Base-by-base conservation (phyloP, 2,329 filamentous ascomycete genomes). In the Talaromyces albobiverticillius region DNA sequence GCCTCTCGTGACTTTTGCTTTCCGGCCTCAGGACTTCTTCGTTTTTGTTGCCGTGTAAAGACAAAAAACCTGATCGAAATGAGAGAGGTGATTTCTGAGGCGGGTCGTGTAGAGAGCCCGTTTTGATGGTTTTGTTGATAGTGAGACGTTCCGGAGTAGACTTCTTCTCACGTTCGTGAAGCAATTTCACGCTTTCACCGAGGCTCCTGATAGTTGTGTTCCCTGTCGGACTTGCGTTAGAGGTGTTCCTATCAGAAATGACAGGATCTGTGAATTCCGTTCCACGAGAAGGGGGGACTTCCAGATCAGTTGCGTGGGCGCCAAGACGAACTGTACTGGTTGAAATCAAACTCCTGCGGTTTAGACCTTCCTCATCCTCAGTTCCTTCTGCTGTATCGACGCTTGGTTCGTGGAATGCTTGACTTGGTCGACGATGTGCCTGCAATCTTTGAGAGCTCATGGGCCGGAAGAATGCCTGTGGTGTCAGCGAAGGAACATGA, bases 381-480 rank as follows among this genome's bases (percentile, higher is more conserved):
- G 70, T 72, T n/a, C 71, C 72, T 52, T 79, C 73, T 16, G 69
- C 65, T 16, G 64, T 25, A 67, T 64, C 29, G 65, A 63, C 29
- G 60, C 65, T 53, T 67, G 71, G 42, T 68, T 72, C 59, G 66
- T 56, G 34, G 77, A 79, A 45, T 77, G 77, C 61, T 43, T 55
- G 53, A 38, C 53, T 55, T 38, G 78, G 83, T 59, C 86, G 85
- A 69, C 93, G 82, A 72, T 97, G 94, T 52, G 91, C 91, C 73
- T 97, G 93, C 48, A 97, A 78, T 69, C 90, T 88, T 70, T 96
- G 91, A 22, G 93, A 95, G 74, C 92, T 97, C 90, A 99, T 95
- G 36, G 94, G 94, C 20, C 87, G 88, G 68, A 95, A 96, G 76
- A 99, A 97, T 51, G 90, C 93, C 66, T 93, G 88, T 14, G 90